Conservation (phyloP, 176 grass and related monocot species). For the Stipa capillata region DNA sequence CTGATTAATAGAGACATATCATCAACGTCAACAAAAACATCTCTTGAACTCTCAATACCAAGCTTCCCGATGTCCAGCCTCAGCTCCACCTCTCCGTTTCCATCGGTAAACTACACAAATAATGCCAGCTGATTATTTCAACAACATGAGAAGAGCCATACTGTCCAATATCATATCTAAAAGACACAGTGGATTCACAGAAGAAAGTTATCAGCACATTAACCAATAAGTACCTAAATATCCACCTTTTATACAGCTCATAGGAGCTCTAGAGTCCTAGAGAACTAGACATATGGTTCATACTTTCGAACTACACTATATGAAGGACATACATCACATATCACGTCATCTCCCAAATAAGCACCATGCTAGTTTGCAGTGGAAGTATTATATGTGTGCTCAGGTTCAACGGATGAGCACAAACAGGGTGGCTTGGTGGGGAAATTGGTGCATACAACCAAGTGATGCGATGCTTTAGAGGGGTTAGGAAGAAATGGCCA, state of each 20-base stretch:
- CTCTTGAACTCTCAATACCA: conserved; percentile 48
- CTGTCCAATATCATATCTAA: neutral
- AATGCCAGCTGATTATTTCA: conserved; percentile 7
- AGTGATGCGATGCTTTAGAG: neutral
- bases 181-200: neutral
- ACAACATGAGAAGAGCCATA: neutral
- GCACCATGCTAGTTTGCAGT: neutral
- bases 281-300: neutral
- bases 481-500: neutral
- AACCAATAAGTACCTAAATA: neutral
- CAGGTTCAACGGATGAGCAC: neutral
- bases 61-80: conserved; percentile 73
- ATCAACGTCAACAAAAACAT: conserved; percentile 85
- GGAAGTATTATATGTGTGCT: neutral
- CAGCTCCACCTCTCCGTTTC: conserved; percentile 59
- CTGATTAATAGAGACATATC: conserved; percentile 72
- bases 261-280: neutral
- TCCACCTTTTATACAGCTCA: neutral
- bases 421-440: neutral
- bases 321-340: neutral
- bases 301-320: neutral
- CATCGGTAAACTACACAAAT: conserved; percentile 55
- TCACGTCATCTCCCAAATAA: neutral
- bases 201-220: neutral
- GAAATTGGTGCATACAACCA: neutral